Conservation (phyloP, 164 flowering plant species). For the Aristolochia contorta region DNA sequence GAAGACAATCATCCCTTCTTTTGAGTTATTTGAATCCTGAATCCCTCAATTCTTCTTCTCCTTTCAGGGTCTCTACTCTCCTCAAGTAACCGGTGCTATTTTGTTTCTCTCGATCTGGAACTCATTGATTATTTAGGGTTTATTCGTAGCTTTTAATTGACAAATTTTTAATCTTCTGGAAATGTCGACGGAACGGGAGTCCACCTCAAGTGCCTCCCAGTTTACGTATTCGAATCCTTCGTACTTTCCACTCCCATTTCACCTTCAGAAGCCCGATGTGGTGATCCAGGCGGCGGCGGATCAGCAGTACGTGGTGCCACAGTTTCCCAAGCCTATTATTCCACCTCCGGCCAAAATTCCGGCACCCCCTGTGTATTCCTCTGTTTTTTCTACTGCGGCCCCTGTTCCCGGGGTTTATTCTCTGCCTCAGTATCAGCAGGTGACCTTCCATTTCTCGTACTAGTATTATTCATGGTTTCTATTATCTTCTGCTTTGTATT, state of each 20-base stretch:
- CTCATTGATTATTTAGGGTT: too few relatives aligned
- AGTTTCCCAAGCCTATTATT: conserved; percentile 24
- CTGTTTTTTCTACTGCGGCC: conserved; percentile 36
- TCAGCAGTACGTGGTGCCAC: conserved; percentile 6
- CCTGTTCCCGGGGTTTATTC: conserved; percentile 39
- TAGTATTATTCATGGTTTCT: too few relatives aligned
- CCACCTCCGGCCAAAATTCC: conserved; percentile 16
- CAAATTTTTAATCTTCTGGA: neutral
- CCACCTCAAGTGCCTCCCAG: conserved; percentile 43
- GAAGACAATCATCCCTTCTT: too few relatives aligned
- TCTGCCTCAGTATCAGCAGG: conserved; percentile 87
- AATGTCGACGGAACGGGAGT: conserved; percentile 6
- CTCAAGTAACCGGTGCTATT: too few relatives aligned
- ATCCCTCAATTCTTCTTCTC: too few relatives aligned
- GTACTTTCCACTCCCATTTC: conserved; percentile 84
- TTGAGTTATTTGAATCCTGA: too few relatives aligned
- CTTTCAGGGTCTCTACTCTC: too few relatives aligned
- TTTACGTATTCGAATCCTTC: conserved; percentile 55
- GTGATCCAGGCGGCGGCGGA: conserved; percentile 16
- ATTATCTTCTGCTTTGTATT: too few relatives aligned
- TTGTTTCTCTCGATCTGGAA: too few relatives aligned
- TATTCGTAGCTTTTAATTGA: neutral
- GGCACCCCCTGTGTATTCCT: conserved; percentile 20
- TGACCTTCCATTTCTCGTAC: conserved; percentile 3
- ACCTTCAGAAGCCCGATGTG: conserved; percentile 59